Evolutionary conservation across 257 asterid species (phyloP), one percentile per base, ranked within the genome.

Genomic region (Capsicum rhomboideum): DNA sequence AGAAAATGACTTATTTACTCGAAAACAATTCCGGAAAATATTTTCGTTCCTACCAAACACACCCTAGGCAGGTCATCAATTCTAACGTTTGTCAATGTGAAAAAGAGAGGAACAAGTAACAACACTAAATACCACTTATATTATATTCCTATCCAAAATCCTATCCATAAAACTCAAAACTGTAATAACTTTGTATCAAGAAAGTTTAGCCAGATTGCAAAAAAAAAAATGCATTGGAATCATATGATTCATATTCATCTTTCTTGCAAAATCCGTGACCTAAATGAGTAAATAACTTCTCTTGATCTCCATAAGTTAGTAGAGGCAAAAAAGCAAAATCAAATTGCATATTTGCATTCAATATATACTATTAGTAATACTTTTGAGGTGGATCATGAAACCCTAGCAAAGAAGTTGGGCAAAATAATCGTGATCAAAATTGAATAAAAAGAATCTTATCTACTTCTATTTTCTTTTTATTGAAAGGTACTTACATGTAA

Each of bases 211-310:
- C 82, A 78, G 54, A 82, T 86, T 64, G 59, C 69, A 23, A 3
- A 17, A 42, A 53, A 72, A 55, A 29, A 17, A 31, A 72, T 6
- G 61, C n/a, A 21, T 34, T 4, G 4, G 87, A 86, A 82, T 88
- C 92, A 91, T 89, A 90, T 87, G 93, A 92, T 71, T 80, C 80
- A 79, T 63, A 34, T 40, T 86, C 34, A 26, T 26, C 44, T 23
- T 80, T 82, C 72, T 84, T 69, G 56, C 69, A 75, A 83, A 85
- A 52, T 75, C 90, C 94, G 96, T 92, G 96, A 91, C 85, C 85
- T 11, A 86, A 89, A 81, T 85, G 59, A 74, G 55, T 58, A 21
- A 69, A 74, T 58, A 54, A 72, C 56, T 78, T 86, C 79, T 46
- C 80, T 49, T 50, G 16, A 26, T 28, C 61, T 49, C 23, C 10